Percentiles rank a stretch among this genome's conserved stretches.
These are phyloP conservation scores for Escallonia rubra DNA, from an alignment of 129 eudicot species.

Conservation along the genomic window DNA sequence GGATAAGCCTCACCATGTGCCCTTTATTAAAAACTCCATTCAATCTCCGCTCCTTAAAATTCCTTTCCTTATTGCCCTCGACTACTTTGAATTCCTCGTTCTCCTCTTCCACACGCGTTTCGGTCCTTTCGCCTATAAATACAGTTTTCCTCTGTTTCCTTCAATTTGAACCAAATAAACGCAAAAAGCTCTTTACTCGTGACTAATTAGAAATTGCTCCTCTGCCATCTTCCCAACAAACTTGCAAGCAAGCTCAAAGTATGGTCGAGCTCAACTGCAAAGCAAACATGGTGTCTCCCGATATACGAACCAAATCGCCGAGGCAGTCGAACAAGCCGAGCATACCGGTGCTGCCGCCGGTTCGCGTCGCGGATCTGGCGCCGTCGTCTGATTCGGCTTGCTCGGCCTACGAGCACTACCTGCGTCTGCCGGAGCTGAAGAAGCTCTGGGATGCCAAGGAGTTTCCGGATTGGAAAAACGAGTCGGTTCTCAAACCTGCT, in stretches of 20 bases:
- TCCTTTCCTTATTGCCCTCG: conserved; percentile 1
- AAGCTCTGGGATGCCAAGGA: conserved; percentile 27
- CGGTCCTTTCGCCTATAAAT: conserved; percentile 3
- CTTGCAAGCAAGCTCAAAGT: conserved; percentile 5
- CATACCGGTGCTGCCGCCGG: conserved; percentile 31
- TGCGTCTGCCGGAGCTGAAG: conserved; percentile 46
- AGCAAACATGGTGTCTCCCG: conserved; percentile 45
- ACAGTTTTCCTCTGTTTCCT: conserved; percentile 3
- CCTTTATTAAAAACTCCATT: too few species aligned
- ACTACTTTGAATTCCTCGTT: conserved; percentile 20
- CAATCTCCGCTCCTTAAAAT: not conserved
- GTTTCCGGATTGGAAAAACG: conserved; percentile 38
- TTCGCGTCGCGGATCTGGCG: conserved; percentile 36
- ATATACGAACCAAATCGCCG: conserved; percentile 56
- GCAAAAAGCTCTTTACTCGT: not conserved
- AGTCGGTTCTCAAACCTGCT: conserved; percentile 43
- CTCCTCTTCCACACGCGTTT: conserved; percentile 44
- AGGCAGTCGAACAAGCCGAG: conserved; percentile 36
- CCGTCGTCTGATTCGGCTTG: conserved; percentile 32
- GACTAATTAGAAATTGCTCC: too few species aligned
- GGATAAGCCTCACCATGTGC: conserved; percentile 45
- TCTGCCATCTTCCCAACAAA: too few species aligned
- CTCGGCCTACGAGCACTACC: conserved; percentile 36
- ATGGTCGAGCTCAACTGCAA: conserved; percentile 83
- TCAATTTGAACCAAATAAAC: not conserved